Conservation (phyloP, 2,329 filamentous ascomycete genomes). For the Trichoderma gracile region DNA sequence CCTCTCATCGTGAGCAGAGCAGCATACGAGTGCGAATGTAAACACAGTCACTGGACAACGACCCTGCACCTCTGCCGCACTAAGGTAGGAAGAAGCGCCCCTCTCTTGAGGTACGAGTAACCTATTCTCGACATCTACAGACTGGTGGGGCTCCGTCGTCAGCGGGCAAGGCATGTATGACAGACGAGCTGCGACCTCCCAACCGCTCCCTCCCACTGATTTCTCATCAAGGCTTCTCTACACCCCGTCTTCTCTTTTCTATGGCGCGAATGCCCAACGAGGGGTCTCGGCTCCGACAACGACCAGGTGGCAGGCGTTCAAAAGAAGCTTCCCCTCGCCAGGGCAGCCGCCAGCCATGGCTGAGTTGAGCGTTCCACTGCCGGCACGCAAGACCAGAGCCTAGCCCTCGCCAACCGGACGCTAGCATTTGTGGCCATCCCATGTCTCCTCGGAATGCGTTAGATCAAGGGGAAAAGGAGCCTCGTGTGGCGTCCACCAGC, state of each 20-base stretch:
- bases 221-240: no score
- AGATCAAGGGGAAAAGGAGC: conserved; percentile 24
- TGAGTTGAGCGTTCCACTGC: background rate
- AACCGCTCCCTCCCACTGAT: no score
- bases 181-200: no score
- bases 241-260: no score
- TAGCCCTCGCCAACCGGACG: background rate
- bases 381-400: background rate
- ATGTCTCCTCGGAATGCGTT: conserved; percentile 17
- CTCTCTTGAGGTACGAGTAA: background rate
- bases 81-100: background rate
- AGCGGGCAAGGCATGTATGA: background rate
- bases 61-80: background rate
- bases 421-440: conserved; percentile 11
- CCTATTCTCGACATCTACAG: background rate
- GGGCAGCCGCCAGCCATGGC: background rate
- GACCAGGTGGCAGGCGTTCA: background rate
- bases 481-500: conserved; percentile 24
- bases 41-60: conserved; percentile 1
- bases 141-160: background rate
- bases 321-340: background rate
- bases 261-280: no score
- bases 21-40: background rate
- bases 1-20: background rate
- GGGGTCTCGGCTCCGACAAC: background rate